phyloP scores from a whole-genome alignment of 1,139 yeast species.

The Debaryomyces singareniensis region DNA sequence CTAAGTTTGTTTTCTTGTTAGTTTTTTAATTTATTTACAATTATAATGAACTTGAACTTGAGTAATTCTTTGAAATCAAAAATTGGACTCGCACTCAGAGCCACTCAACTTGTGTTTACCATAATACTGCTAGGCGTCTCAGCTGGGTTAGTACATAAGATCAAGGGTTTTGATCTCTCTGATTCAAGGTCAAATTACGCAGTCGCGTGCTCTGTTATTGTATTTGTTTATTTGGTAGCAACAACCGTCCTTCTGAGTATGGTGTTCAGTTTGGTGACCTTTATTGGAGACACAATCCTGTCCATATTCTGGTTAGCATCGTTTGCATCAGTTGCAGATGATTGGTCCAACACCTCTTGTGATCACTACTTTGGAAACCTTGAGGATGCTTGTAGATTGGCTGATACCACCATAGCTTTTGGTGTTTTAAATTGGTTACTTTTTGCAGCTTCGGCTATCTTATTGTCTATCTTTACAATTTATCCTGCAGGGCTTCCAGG shows the following conservation, averaged over 20 bases:
- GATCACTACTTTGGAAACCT: background rate
- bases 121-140: conserved; percentile 19
- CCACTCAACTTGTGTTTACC: conserved; percentile 18
- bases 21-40: background rate
- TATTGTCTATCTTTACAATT: conserved; percentile 15
- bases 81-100: background rate
- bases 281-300: conserved; percentile 17
- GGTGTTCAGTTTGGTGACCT: conserved; percentile 11
- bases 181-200: conserved; percentile 13
- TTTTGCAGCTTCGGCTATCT: conserved; percentile 16
- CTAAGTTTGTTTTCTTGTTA: background rate
- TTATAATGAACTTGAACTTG: background rate
- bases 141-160: conserved; percentile 16
- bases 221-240: conserved; percentile 15
- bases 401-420: conserved; percentile 25
- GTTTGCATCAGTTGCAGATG: conserved; percentile 20
- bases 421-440: conserved; percentile 23
- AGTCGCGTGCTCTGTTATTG: conserved; percentile 17
- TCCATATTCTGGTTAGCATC: conserved; percentile 20
- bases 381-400: conserved; percentile 14
- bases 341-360: conserved; percentile 18
- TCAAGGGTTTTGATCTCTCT: conserved; percentile 1
- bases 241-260: conserved; percentile 8
- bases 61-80: background rate
- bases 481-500: conserved; percentile 14